Percentiles rank a stretch among this genome's conserved stretches.
Evolutionary conservation across 495 filamentous ascomycete genomes (phyloP).

Genomic region (Terfezia claveryi): DNA sequence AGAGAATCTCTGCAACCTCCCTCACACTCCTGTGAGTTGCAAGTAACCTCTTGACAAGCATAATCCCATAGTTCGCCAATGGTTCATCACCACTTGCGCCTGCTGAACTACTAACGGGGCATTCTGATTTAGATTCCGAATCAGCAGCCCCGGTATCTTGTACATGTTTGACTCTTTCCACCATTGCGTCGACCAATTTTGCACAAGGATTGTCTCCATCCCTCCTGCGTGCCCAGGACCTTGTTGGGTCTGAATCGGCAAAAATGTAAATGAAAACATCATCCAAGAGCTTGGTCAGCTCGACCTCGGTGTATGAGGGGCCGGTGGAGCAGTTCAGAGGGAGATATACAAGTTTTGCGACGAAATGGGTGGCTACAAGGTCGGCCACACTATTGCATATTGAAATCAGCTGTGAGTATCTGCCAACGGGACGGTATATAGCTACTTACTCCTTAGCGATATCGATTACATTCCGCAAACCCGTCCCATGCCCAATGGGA

Average conservation of each 20-base stretch:
- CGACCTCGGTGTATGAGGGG: slow-evolving; percentile 33
- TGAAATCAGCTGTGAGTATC: too few species aligned
- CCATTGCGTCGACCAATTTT: neutral
- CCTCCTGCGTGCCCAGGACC: slow-evolving; percentile 39
- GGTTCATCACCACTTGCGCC: neutral
- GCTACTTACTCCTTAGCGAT: slow-evolving; percentile 31
- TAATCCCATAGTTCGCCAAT: slow-evolving; percentile 2
- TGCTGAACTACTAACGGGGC: neutral
- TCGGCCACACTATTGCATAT: slow-evolving; percentile 28
- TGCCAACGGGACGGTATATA: too few species aligned
- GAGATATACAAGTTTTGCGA: slow-evolving; percentile 38
- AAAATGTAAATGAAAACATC: slow-evolving; percentile 41
- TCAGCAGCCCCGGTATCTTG: neutral
- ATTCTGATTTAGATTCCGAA: neutral
- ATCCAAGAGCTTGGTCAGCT: slow-evolving; percentile 37
- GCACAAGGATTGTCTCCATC: slow-evolving; percentile 23
- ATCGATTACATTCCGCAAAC: slow-evolving; percentile 23
- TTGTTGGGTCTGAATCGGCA: slow-evolving; percentile 40
- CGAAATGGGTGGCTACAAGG: slow-evolving; percentile 36
- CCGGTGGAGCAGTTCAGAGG: slow-evolving; percentile 35
- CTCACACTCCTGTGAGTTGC: neutral
- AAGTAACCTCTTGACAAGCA: slow-evolving; percentile 4
- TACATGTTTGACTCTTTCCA: neutral
- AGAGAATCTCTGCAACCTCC: slow-evolving; percentile 10
- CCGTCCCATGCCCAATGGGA: slow-evolving; percentile 21